phyloP scores from a whole-genome alignment of 352 stramenopile genomes.

The Pythium graminicola region DNA sequence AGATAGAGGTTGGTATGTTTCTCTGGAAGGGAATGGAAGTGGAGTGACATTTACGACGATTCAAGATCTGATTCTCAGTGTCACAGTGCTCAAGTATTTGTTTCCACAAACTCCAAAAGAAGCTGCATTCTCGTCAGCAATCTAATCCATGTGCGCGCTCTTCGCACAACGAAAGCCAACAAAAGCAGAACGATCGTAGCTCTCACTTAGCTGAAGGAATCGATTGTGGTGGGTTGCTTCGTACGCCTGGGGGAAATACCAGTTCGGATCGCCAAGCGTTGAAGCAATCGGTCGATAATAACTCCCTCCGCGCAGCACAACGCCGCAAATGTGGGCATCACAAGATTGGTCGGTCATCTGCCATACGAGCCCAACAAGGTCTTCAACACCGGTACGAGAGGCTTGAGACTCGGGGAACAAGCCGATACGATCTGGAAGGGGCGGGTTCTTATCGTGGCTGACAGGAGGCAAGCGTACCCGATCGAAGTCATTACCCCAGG shows the following conservation, averaged over 20 bases:
- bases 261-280: slow-evolving; percentile 70
- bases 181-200: slow-evolving; percentile 65
- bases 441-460: slow-evolving; percentile 35
- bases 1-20: slow-evolving; percentile 45
- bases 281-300: slow-evolving; percentile 63
- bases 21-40: slow-evolving; percentile 37
- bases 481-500: slow-evolving; percentile 46
- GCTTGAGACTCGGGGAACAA: slow-evolving; percentile 44
- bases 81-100: slow-evolving; percentile 72
- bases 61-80: slow-evolving; percentile 66
- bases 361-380: slow-evolving; percentile 79
- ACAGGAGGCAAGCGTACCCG: slow-evolving; percentile 20
- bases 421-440: slow-evolving; percentile 38
- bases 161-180: slow-evolving; percentile 71
- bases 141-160: slow-evolving; percentile 15
- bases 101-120: slow-evolving; percentile 79
- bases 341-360: slow-evolving; percentile 85
- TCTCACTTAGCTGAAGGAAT: slow-evolving; percentile 65
- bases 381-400: slow-evolving; percentile 45
- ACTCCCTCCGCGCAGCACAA: slow-evolving; percentile 70
- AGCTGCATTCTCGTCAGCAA: slow-evolving; percentile 35
- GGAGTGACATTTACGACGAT: slow-evolving; percentile 45
- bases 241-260: slow-evolving; percentile 78
- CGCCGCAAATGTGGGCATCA: slow-evolving; percentile 70
- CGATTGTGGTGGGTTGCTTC: slow-evolving; percentile 61